These are phyloP conservation scores for Candida multigemmis DNA, from an alignment of 805 yeast species.

Conservation along the genomic window DNA sequence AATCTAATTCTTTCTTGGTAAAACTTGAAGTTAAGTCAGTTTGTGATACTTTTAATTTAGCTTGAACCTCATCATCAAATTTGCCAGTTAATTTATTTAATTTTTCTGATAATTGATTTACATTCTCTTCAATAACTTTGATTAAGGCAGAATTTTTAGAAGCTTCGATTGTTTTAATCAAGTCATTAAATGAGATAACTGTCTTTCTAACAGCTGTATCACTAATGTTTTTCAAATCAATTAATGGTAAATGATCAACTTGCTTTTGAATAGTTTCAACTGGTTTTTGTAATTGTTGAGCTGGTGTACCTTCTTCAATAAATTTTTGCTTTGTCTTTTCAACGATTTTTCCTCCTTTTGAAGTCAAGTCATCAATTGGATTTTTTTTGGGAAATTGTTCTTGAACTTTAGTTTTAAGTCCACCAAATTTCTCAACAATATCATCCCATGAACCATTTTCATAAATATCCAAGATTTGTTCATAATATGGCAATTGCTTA, in stretches of 20 bases:
- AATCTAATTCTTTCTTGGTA: constrained; percentile 43
- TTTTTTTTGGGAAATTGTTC: constrained; percentile 20
- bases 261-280: constrained; percentile 25
- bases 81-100: constrained; percentile 20
- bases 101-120: constrained; percentile 20
- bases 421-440: constrained; percentile 10
- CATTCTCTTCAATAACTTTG: constrained; percentile 21
- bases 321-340: constrained; percentile 29
- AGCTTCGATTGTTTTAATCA: constrained; percentile 24
- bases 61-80: constrained; percentile 28
- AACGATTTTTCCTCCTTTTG: constrained; percentile 22
- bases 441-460: constrained; percentile 28
- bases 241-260: constrained; percentile 22
- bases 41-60: constrained; percentile 25
- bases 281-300: constrained; percentile 32
- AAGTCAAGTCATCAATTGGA: constrained; percentile 21
- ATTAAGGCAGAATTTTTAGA: constrained; percentile 17
- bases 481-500: constrained; percentile 33
- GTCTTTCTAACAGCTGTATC: constrained; percentile 27
- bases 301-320: constrained; percentile 18
- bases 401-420: constrained; percentile 8
- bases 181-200: constrained; percentile 27
- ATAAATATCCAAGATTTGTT: constrained; percentile 27
- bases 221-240: constrained; percentile 15
- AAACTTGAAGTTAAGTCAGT: constrained; percentile 29